Percentiles rank a stretch among this genome's conserved stretches.
These are phyloP conservation scores for Parafenestella ontariensis DNA, from an alignment of 2,329 filamentous ascomycete genomes.

Conservation along the genomic window DNA sequence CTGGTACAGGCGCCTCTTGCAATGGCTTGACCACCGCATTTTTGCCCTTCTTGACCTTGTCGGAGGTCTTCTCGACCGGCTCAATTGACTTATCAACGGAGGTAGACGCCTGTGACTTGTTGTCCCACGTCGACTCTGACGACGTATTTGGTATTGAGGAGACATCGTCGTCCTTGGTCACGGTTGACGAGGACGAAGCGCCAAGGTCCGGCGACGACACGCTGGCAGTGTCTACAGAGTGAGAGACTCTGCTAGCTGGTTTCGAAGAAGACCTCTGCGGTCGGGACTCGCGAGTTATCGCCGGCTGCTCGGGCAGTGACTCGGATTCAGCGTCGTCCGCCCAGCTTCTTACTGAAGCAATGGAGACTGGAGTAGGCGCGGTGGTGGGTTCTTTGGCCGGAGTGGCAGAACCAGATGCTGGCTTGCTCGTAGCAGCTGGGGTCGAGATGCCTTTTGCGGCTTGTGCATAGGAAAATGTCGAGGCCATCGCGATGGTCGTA, in stretches of 20 bases:
- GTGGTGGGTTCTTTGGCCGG: constrained; percentile 50
- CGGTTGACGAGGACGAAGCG: constrained; percentile 60
- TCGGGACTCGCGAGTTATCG: constrained; percentile 30
- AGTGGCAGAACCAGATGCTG: constrained; percentile 51
- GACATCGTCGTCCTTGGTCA: constrained; percentile 66
- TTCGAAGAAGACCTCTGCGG: constrained; percentile 26
- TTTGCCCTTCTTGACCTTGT: constrained; percentile 59
- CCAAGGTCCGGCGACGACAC: constrained; percentile 62
- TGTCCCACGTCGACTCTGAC: constrained; percentile 72
- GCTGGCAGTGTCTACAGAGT: constrained; percentile 30
- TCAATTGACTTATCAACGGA: constrained; percentile 68
- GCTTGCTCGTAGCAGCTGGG: constrained; percentile 54
- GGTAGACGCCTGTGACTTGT: constrained; percentile 67
- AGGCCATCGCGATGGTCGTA: constrained; percentile 35
- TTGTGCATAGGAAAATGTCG: constrained; percentile 89
- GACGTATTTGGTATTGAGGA: constrained; percentile 68
- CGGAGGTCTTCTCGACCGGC: constrained; percentile 59
- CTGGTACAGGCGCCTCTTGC: constrained; percentile 80
- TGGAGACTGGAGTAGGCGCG: constrained; percentile 27
- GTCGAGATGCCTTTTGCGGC: constrained; percentile 81
- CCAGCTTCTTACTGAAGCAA: constrained; percentile 50
- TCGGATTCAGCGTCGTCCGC: constrained; percentile 58
- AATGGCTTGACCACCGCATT: constrained; percentile 64
- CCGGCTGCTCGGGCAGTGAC: constrained; percentile 33
- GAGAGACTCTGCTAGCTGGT: constrained; percentile 15